Percentiles rank a stretch among this genome's conserved stretches.
Conservation (phyloP, 495 filamentous ascomycete genomes). For the Penicilliopsis zonata region DNA sequence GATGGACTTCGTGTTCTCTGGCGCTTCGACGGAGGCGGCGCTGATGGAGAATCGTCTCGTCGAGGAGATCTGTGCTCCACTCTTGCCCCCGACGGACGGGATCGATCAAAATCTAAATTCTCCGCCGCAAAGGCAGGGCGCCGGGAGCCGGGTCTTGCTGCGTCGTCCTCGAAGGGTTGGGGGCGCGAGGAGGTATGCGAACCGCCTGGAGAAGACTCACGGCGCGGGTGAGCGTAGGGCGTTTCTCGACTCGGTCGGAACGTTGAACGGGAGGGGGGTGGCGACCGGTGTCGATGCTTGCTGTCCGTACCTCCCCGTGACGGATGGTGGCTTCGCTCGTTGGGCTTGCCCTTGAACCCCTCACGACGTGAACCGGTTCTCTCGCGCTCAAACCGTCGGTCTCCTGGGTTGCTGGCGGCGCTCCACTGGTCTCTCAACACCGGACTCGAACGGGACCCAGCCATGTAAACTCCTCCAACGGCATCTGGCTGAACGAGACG, state of each 20-base stretch:
- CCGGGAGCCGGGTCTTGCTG: conserved; percentile 6
- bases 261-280: conserved; percentile 20
- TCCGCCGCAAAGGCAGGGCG: conserved; percentile 6
- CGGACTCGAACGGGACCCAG: conserved; percentile 46
- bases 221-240: conserved; percentile 15
- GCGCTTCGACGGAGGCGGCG: conserved; percentile 23
- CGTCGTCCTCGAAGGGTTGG: conserved; percentile 3
- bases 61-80: conserved; percentile 14
- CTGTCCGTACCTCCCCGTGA: conserved; percentile 20
- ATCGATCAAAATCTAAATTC: conserved; percentile 5
- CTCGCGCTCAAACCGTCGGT: conserved; percentile 21
- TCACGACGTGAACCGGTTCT: conserved; percentile 28
- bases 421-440: conserved; percentile 47
- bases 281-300: conserved; percentile 21
- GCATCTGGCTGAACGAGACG: conserved; percentile 25
- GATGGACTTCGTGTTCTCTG: conserved; percentile 38
- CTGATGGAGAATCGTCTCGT: conserved; percentile 22
- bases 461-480: conserved; percentile 35
- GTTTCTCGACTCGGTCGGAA: conserved; percentile 18
- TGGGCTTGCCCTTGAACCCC: conserved; percentile 21
- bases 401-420: conserved; percentile 29
- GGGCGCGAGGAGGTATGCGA: conserved; percentile 17
- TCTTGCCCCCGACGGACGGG: conserved; percentile 3
- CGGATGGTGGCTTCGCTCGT: conserved; percentile 20
- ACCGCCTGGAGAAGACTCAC: conserved; percentile 19